Evolutionary conservation across 1,284 basidiomycete genomes (phyloP), one percentile per base, ranked within the genome.

Genomic region (Pyrrhoderma lamaoense): DNA sequence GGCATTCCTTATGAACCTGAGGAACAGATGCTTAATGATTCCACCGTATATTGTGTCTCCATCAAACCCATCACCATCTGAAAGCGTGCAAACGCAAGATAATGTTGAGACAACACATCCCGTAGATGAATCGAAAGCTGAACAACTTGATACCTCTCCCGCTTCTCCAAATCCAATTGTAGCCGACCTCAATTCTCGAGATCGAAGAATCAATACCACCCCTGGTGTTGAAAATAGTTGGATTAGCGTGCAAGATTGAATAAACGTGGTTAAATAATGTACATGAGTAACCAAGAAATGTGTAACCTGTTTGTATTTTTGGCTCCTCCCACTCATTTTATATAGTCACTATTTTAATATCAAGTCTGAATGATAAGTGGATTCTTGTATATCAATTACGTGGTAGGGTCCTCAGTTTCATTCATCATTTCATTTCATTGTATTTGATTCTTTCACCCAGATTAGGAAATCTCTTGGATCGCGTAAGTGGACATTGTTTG

Each of bases 1-100:
- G 2, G 75, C 83, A 56, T 60, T 79, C 58, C 67, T 89, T 47
- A 71, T 85, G 40, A 73, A 73, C 34, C 59, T 82, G 49, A 76
- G 83, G 40, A 83, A 83, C 60, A 69, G 73, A 4, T 68, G 87
- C 38, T 61, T 80, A 19, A 77, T 77, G 3, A 59, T 69, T 5
- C 71, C 75, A 37, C 74, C 76, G 7, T 74, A 68, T 38, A 42
- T 59, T 8, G 49, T 58, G 42, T 62, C 61, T 25, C 59, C 61
- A 44, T 62, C 59, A 34, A 53, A 60, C 34, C 35, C 49, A 4
- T 58, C 58, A 21, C 58, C 38, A n/a, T 18, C 21, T 34, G 25
- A 45, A 38, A 39, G 22, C 13, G 25, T 44, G 8, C 22, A 14
- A 18, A 19, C 18, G 19, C 34, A 46, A 11, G 9, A 19, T 34